phyloP scores from a whole-genome alignment of 805 yeast genomes.

The Lachancea mirantina region DNA sequence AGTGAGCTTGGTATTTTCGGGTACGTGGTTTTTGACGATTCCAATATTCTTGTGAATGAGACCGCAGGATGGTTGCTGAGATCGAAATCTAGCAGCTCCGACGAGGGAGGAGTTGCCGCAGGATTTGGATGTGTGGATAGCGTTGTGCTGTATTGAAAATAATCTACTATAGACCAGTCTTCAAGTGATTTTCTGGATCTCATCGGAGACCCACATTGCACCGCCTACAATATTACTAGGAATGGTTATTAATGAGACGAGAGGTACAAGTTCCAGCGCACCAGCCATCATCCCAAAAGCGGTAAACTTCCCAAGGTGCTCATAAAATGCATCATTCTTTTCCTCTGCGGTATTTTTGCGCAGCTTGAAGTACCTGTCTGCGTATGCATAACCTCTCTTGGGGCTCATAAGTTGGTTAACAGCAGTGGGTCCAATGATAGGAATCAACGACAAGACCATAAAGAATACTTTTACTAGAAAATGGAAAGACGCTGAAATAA shows the following conservation, averaged over 20 bases:
- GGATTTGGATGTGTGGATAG: constrained; percentile 97
- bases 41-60: constrained; percentile 52
- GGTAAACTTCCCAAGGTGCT: constrained; percentile 24
- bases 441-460: constrained; percentile 24
- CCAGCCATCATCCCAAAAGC: constrained; percentile 28
- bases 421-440: constrained; percentile 30
- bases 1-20: constrained; percentile 94
- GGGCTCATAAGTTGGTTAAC: constrained; percentile 24
- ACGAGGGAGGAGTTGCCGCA: constrained; percentile 99
- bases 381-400: constrained; percentile 23
- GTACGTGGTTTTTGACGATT: constrained; percentile 63
- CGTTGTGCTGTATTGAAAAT: constrained; percentile 43
- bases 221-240: constrained; percentile 57
- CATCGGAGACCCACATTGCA: constrained; percentile 53
- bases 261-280: constrained; percentile 24
- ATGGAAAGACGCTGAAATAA: constrained; percentile 9
- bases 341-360: constrained; percentile 11
- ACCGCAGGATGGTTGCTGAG: constrained; percentile 81
- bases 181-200: constrained; percentile 20
- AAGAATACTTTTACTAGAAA: constrained; percentile 9
- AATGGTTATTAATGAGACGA: constrained; percentile 43
- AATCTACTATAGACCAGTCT: neutral
- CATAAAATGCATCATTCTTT: constrained; percentile 19
- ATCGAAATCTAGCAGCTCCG: constrained; percentile 76
- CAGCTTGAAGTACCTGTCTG: constrained; percentile 21